Percentiles rank a stretch among this genome's conserved stretches.
These are phyloP conservation scores for Chondrostereum purpureum DNA, from an alignment of 1,284 basidiomycete species.

Conservation along the genomic window DNA sequence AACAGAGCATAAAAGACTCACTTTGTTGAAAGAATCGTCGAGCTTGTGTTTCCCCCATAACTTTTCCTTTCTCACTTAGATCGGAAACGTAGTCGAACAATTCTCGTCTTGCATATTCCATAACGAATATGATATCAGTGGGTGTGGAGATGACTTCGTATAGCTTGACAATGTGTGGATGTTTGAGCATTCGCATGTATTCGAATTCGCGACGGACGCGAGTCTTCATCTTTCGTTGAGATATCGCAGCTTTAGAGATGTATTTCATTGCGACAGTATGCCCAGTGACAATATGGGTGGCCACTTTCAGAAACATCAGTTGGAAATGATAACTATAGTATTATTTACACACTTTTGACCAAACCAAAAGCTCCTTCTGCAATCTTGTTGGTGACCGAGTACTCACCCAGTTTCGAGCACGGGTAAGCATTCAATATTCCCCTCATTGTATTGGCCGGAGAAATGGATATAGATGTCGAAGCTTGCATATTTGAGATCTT, in stretches of 20 bases:
- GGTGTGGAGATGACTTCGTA: constrained; percentile 94
- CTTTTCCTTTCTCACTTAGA: constrained; percentile 48
- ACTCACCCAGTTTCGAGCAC: constrained; percentile 71
- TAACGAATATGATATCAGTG: constrained; percentile 93
- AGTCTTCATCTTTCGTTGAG: constrained; percentile 84
- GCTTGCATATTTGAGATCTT: no score
- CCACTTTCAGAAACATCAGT: constrained; percentile 52
- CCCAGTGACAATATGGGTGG: constrained; percentile 88
- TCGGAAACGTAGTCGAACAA: constrained; percentile 92
- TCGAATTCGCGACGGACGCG: constrained; percentile 94
- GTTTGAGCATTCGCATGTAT: constrained; percentile 86
- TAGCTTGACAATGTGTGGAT: constrained; percentile 94
- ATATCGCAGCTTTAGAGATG: constrained; percentile 92
- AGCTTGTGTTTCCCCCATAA: constrained; percentile 81
- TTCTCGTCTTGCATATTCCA: constrained; percentile 89
- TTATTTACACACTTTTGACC: constrained; percentile 80
- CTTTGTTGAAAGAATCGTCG: constrained; percentile 91
- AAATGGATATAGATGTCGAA: no score
- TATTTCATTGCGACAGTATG: constrained; percentile 98
- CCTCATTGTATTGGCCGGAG: no score
- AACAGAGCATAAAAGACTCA: no score
- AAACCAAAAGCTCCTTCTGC: constrained; percentile 95
- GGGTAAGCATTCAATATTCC: no score
- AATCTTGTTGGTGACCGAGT: constrained; percentile 69
- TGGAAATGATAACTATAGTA: not conserved